phyloP scores from a whole-genome alignment of 129 eudicot species.

The Deinandra increscens region DNA sequence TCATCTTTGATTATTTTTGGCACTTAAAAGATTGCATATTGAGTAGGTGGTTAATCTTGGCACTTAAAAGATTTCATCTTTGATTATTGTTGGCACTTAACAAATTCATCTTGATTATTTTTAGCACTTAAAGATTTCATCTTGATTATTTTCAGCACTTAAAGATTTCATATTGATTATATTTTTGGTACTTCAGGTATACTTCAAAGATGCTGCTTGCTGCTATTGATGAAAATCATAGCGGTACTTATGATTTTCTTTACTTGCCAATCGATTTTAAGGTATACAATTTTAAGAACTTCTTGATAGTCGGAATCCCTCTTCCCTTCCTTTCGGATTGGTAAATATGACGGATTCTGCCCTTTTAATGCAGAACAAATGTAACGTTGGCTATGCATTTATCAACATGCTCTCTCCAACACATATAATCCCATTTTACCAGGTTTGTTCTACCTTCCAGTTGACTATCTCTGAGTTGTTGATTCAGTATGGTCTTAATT shows the following conservation, averaged over 20 bases:
- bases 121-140: background rate
- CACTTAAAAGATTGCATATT: background rate
- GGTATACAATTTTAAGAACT: slow-evolving; percentile 37
- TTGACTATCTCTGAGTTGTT: background rate
- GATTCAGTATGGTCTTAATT: background rate
- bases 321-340: slow-evolving; percentile 3
- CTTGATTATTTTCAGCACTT: background rate
- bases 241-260: slow-evolving; percentile 88
- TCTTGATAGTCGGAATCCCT: slow-evolving; percentile 8
- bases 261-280: slow-evolving; percentile 95
- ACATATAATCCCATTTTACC: slow-evolving; percentile 73
- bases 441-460: slow-evolving; percentile 40
- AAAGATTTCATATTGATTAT: slow-evolving; percentile 22
- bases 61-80: background rate
- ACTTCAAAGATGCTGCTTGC: slow-evolving; percentile 95
- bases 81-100: background rate
- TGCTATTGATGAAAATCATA: slow-evolving; percentile 85
- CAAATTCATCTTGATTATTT: background rate
- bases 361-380: slow-evolving; percentile 69
- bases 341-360: background rate
- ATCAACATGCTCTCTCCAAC: slow-evolving; percentile 92
- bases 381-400: slow-evolving; percentile 97
- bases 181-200: slow-evolving; percentile 51
- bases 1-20: background rate
- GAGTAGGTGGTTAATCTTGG: background rate